phyloP scores from a whole-genome alignment of 2,329 filamentous ascomycete genomes.

The Ophiostoma montium region DNA sequence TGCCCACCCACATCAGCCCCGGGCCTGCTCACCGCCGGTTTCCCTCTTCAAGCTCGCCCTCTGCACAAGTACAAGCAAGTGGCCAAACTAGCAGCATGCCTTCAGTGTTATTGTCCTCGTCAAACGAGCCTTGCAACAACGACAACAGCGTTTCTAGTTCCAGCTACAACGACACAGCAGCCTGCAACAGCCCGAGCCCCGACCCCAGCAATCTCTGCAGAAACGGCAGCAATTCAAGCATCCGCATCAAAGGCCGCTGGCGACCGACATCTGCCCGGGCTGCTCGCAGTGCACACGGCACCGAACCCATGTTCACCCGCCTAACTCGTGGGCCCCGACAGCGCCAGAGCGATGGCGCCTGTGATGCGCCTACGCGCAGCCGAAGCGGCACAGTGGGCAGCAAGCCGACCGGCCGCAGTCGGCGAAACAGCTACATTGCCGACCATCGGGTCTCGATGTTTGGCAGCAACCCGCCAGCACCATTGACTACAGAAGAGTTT shows the following conservation, averaged over 20 bases:
- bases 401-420: slow-evolving; percentile 1
- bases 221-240: neutral
- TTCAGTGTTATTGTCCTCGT: neutral
- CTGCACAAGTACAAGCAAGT: neutral
- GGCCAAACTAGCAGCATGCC: neutral
- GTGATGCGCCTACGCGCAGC: neutral
- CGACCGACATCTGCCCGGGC: slow-evolving; percentile 1
- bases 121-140: neutral
- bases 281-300: neutral
- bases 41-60: neutral
- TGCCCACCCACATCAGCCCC: too few species aligned
- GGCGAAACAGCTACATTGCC: slow-evolving; percentile 5
- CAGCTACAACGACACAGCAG: slow-evolving; percentile 4
- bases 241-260: slow-evolving; percentile 3
- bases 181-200: neutral
- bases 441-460: slow-evolving; percentile 14
- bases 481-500: slow-evolving; percentile 32
- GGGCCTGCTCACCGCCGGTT: too few species aligned
- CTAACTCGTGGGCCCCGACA: slow-evolving; percentile 6
- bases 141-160: slow-evolving; percentile 1
- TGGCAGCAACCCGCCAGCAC: slow-evolving; percentile 14
- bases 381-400: neutral
- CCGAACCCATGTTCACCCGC: slow-evolving; percentile 7
- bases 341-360: neutral
- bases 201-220: neutral